Evolutionary conservation across 371 early-diverging fungal genomes (phyloP), one percentile per base, ranked within the genome.

Genomic region (Actinomortierella ambigua): DNA sequence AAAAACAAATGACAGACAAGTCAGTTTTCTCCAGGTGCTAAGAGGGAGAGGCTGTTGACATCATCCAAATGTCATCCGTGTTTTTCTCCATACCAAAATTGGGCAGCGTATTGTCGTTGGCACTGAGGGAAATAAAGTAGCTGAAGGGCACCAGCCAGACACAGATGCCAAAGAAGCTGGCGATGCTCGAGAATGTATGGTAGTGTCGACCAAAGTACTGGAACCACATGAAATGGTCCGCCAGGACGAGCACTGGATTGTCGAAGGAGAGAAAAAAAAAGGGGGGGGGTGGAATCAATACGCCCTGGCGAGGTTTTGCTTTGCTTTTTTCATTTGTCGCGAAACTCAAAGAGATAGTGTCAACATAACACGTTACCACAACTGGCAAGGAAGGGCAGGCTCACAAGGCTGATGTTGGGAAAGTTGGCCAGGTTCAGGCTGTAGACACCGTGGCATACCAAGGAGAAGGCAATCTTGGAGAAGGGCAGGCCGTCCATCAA

Each of bases 121-220:
- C 93, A 55, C 89, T 90, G 55, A 94, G 81, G 13, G 93, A 92
- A 57, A 95, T 88, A 57, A 95, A 93, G 76, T 88, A 95, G 28
- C 87, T 77, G 68, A 95, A 93, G 5, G 95, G 95, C 2, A 95
- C 81, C 42, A 93, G 60, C 95, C 95, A 95, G 9, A 95, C 91
- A 55, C 89, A 88, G 29, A 94, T 75, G 2, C 90, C 93, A 76
- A 95, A 95, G 79, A 95, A 94, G 13, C 90, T 82, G n/a, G 90
- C 90, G 47, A 92, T 89, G 53, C 92, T 91, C 78, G 81, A 69
- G 63, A 93, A 91, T 11, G 85, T 79, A 61, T 82, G 81, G 57
- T 87, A 85, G 55, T 85, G 83, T 0, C 68, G 66, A 4, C 90
- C 79, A 70, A 95, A 95, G 75, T 88, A 93, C 58, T 82, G 82